Evolutionary conservation across 2,329 filamentous ascomycete species (phyloP), one percentile per base, ranked within the genome.

Genomic region (Cladosporium sp.): DNA sequence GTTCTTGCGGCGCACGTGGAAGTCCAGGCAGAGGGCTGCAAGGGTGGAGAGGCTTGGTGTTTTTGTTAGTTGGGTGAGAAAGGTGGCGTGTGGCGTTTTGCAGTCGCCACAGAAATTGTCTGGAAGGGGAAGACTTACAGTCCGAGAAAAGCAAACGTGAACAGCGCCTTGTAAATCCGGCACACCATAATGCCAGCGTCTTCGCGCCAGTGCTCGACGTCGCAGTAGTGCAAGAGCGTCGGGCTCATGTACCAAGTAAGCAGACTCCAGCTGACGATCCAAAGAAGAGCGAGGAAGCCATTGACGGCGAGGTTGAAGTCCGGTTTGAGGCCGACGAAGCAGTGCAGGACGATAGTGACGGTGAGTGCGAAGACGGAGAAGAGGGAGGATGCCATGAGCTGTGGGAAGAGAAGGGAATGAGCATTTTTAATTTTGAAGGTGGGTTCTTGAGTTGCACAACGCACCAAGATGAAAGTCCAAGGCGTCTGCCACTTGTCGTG

Each of bases 401-500:
- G n/a, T n/a, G n/a, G n/a, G n/a, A n/a, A n/a, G n/a, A n/a, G n/a
- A n/a, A n/a, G n/a, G n/a, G n/a, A n/a, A n/a, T n/a, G n/a, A n/a
- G n/a, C n/a, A n/a, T n/a, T n/a, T n/a, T n/a, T n/a, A n/a, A n/a
- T n/a, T n/a, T n/a, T n/a, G n/a, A n/a, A n/a, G n/a, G n/a, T n/a
- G n/a, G n/a, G n/a, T n/a, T n/a, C n/a, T n/a, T n/a, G n/a, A n/a
- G n/a, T n/a, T n/a, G n/a, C n/a, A 40, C 50, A 32, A 58, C 73
- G 55, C 71, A 83, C 80, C 54, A 82, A 66, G 15, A 83, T 70
- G 60, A 83, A 83, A 2, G 79, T 80, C 75, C 78, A 83, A 0
- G 80, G 80, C 3, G 80, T 67, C 40, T 70, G 71, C 65, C 74
- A 80, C 43, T 73, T 65, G 54, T 78, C 76, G 39, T 70, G 68